These are phyloP conservation scores for Glycine soja DNA, from an alignment of 306 rosid genomes.

Conservation along the genomic window DNA sequence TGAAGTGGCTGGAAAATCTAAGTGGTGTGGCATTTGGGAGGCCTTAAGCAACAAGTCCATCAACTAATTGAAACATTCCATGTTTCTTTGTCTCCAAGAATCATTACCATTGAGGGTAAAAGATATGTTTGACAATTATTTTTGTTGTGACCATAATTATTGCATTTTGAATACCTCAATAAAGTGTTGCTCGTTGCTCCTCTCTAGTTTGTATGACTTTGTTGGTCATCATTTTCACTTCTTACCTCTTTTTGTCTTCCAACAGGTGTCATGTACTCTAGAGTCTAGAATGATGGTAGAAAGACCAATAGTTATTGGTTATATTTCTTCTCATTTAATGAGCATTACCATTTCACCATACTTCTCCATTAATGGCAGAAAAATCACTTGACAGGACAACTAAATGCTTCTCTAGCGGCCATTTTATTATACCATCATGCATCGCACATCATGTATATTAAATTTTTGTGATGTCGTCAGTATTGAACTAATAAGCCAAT, in stretches of 20 bases:
- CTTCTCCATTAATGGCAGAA: background rate
- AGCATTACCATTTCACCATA: background rate
- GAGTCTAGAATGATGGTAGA: background rate
- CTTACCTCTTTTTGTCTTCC: background rate
- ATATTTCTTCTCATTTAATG: conserved; percentile 14
- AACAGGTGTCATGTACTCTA: background rate
- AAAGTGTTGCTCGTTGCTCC: background rate
- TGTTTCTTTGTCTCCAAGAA: background rate
- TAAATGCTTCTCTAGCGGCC: background rate
- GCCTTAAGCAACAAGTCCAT: background rate
- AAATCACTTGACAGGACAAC: conserved; percentile 3
- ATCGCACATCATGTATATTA: background rate
- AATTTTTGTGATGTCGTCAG: background rate
- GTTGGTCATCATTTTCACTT: background rate
- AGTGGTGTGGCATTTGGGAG: background rate
- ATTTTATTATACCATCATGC: too few relatives aligned
- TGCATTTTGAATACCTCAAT: background rate
- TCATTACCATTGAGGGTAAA: background rate
- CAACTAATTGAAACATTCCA: background rate
- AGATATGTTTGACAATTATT: background rate
- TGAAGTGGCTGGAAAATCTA: background rate
- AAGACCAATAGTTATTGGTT: conserved; percentile 20
- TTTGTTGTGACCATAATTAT: background rate
- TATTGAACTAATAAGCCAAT: conserved; percentile 14
- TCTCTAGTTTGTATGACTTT: background rate